Evolutionary conservation across 2,329 filamentous ascomycete species (phyloP).

Genomic region (Colletotrichum trifolii): DNA sequence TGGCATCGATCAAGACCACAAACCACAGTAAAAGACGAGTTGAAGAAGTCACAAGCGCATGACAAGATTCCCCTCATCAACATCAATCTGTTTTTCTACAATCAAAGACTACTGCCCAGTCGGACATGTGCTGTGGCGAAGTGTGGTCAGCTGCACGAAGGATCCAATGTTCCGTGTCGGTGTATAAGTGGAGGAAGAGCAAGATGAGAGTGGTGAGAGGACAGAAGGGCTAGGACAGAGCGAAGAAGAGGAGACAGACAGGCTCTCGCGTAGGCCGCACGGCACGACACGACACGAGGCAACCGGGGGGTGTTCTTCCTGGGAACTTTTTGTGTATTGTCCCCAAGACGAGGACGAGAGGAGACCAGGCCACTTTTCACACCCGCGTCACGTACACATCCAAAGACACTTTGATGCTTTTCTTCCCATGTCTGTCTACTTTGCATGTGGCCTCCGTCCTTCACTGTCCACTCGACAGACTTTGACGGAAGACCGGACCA

Average conservation of each 20-base stretch:
- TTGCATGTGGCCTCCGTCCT: too few relatives aligned
- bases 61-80: too few relatives aligned
- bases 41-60: background rate
- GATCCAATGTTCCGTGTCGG: constrained; percentile 13
- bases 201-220: background rate
- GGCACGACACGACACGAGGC: constrained; percentile 15
- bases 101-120: background rate
- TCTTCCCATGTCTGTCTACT: background rate
- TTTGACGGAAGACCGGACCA: constrained; percentile 13
- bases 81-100: background rate
- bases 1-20: background rate
- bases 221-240: background rate
- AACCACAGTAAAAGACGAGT: background rate
- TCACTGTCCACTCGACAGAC: background rate
- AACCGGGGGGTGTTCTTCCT: constrained; percentile 10
- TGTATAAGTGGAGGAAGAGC: constrained; percentile 20
- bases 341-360: background rate
- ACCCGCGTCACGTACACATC: background rate
- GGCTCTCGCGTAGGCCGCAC: background rate
- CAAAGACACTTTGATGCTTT: background rate
- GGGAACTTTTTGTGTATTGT: constrained; percentile 7
- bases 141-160: constrained; percentile 13
- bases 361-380: constrained; percentile 17
- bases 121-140: constrained; percentile 1
- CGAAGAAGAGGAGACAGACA: constrained; percentile 8